A percentile compares a stretch with the other conserved stretches of the same genome.
These are phyloP conservation scores for Cercophora sp. DNA, from an alignment of 495 filamentous ascomycete species.

Conservation along the genomic window DNA sequence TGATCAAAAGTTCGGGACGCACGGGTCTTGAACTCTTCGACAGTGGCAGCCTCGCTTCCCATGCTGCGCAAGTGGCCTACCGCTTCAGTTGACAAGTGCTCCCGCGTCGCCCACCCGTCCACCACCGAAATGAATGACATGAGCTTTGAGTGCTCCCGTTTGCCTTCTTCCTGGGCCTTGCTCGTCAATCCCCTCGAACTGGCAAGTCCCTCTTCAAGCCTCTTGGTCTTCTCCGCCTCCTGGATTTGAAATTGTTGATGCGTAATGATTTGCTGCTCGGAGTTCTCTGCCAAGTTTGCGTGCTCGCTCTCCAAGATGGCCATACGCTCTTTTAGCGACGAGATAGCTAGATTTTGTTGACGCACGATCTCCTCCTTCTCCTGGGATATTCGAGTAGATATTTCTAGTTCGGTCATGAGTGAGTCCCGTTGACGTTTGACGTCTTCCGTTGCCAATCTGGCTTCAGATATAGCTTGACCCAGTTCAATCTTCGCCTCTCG, in stretches of 20 bases:
- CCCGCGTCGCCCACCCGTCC: constrained; percentile 12
- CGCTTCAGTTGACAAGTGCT: background rate
- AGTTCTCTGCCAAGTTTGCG: background rate
- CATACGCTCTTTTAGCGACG: no score
- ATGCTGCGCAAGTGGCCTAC: background rate
- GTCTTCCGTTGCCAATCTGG: constrained; percentile 3
- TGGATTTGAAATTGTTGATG: background rate
- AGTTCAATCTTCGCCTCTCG: constrained; percentile 11
- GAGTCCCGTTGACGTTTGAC: constrained; percentile 8
- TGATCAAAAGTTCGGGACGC: no score
- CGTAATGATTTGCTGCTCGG: background rate
- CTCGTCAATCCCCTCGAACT: background rate
- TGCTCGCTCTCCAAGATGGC: no score
- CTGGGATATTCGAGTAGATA: no score
- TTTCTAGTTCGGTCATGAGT: background rate
- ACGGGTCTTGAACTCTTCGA: no score
- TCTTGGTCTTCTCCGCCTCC: background rate
- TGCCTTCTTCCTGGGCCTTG: background rate
- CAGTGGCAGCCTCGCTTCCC: no score
- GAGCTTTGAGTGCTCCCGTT: background rate
- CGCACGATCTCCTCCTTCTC: no score
- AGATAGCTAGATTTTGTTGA: no score
- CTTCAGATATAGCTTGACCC: constrained; percentile 9
- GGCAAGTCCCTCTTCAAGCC: background rate
- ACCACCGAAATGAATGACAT: constrained; percentile 5